A percentile compares a stretch with the other conserved stretches of the same genome.
These are phyloP conservation scores for Macrolepiota dolichaula DNA, from an alignment of 768 basidiomycete genomes.

Conservation along the genomic window DNA sequence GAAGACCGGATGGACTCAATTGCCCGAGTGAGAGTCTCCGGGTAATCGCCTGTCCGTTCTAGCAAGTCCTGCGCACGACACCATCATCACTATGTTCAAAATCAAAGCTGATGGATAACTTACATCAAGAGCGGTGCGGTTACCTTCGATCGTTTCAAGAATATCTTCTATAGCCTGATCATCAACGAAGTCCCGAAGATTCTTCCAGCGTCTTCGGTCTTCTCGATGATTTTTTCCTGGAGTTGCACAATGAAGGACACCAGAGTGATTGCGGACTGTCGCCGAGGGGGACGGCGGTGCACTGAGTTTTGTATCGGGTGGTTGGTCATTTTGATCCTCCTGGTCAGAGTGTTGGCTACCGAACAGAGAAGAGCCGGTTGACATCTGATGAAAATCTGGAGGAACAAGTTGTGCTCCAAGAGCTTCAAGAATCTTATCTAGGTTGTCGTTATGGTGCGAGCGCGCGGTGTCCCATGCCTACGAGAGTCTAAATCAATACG, in stretches of 20 bases:
- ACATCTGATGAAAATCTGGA: constrained; percentile 68
- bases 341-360: constrained; percentile 66
- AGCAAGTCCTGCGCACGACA: constrained; percentile 49
- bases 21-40: constrained; percentile 55
- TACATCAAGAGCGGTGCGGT: constrained; percentile 67
- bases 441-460: constrained; percentile 53
- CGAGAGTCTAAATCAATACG: not conserved
- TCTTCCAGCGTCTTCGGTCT: constrained; percentile 72
- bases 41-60: constrained; percentile 61
- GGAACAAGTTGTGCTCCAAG: constrained; percentile 73
- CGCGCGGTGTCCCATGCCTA: constrained; percentile 74
- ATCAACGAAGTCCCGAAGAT: constrained; percentile 81
- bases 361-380: constrained; percentile 72
- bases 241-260: not conserved
- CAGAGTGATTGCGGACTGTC: constrained; percentile 23
- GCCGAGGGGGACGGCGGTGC: constrained; percentile 26
- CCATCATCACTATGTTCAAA: not conserved
- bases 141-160: constrained; percentile 68
- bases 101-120: constrained; percentile 19
- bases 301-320: constrained; percentile 8
- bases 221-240: constrained; percentile 15
- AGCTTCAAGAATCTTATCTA: constrained; percentile 71
- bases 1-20: constrained; percentile 53
- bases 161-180: constrained; percentile 78
- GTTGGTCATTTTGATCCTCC: constrained; percentile 19